Evolutionary conservation across 257 asterid genomes (phyloP).

Genomic region (Galeopsis tetrahit): DNA sequence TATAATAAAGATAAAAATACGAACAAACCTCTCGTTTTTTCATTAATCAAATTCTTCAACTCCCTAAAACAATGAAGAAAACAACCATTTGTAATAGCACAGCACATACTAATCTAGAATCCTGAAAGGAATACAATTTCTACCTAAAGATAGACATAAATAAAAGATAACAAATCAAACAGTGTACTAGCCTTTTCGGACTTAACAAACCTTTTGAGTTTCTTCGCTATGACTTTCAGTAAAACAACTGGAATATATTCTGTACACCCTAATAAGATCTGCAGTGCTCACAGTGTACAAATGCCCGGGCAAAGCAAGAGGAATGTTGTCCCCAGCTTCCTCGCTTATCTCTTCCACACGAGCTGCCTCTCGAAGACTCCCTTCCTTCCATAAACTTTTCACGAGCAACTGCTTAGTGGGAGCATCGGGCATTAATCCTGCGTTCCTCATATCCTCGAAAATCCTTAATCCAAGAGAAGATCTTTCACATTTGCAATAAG

Average conservation of each 20-base stretch:
- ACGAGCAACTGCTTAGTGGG: constrained; percentile 73
- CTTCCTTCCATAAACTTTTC: constrained; percentile 91
- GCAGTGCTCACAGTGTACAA: constrained; percentile 66
- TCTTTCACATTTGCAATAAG: constrained; percentile 86
- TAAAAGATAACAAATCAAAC: constrained; percentile 7
- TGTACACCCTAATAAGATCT: constrained; percentile 61
- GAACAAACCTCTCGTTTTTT: too few species aligned
- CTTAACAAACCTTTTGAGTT: constrained; percentile 22
- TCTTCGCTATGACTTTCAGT: constrained; percentile 5
- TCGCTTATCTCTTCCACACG: constrained; percentile 77
- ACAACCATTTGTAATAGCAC: too few species aligned
- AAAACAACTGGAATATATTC: constrained; percentile 61
- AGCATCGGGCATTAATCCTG: constrained; percentile 57
- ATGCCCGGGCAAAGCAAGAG: constrained; percentile 73
- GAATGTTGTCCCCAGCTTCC: constrained; percentile 50
- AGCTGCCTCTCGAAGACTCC: constrained; percentile 92
- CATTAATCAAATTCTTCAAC: too few species aligned
- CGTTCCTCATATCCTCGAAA: constrained; percentile 79
- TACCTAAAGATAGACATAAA: too few species aligned
- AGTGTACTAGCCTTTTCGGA: constrained; percentile 17
- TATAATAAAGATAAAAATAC: too few species aligned
- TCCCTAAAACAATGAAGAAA: too few species aligned
- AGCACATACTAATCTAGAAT: too few species aligned
- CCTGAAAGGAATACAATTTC: too few species aligned
- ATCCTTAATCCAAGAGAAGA: constrained; percentile 84